A percentile compares a stretch with the other conserved stretches of the same genome.
Conservation (phyloP, 306 rosid genomes). For the Fagus sylvatica region DNA sequence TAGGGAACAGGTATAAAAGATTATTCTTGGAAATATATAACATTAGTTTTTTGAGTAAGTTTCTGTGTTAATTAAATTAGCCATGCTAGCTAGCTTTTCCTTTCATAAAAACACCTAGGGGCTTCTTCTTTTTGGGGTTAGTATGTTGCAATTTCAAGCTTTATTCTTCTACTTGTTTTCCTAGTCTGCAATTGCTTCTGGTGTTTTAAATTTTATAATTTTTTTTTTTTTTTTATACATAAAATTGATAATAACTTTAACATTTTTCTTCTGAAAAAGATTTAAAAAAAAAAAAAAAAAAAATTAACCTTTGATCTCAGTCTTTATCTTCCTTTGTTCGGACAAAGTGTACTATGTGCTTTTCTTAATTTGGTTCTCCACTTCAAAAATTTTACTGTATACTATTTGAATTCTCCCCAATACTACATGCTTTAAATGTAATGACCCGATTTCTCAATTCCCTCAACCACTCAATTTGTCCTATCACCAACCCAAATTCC, state of each 20-base stretch:
- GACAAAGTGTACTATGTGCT: not conserved
- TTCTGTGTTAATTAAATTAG: not conserved
- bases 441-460: constrained; percentile 38
- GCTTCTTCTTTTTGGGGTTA: not conserved
- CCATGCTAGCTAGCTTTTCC: not conserved
- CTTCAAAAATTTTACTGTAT: not conserved
- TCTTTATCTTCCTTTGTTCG: not conserved
- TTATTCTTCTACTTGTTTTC: not conserved
- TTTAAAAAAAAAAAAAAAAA: too few relatives aligned
- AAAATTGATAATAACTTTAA: too few relatives aligned
- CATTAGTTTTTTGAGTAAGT: not conserved
- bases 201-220: too few relatives aligned
- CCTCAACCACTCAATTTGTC: constrained; percentile 32
- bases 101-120: not conserved
- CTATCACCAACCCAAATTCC: constrained; percentile 30
- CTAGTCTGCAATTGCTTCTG: not conserved
- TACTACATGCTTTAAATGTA: constrained; percentile 52
- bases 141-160: not conserved
- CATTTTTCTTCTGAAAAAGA: too few relatives aligned
- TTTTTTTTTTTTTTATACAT: too few relatives aligned
- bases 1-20: constrained; percentile 82
- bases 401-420: constrained; percentile 8
- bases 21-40: constrained; percentile 7
- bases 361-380: not conserved
- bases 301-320: not conserved